Conservation (phyloP, 2,329 filamentous ascomycete genomes). For the Aureobasidium subglaciale region DNA sequence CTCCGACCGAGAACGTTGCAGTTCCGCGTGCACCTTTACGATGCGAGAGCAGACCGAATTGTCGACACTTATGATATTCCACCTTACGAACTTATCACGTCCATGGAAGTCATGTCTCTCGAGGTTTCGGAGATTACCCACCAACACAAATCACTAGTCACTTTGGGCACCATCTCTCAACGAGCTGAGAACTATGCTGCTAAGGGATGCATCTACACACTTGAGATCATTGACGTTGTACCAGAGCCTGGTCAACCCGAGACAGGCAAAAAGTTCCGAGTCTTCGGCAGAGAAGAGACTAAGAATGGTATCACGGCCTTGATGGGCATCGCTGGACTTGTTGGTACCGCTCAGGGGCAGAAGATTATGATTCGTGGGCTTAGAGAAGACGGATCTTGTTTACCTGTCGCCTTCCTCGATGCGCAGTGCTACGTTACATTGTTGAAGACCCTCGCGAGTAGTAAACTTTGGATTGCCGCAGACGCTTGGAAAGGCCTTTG, state of each 20-base stretch:
- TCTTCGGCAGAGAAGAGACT: slow-evolving; percentile 83
- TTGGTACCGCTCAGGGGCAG: slow-evolving; percentile 84
- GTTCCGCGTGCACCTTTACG: slow-evolving; percentile 70
- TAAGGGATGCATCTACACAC: slow-evolving; percentile 78
- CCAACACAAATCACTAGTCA: slow-evolving; percentile 73
- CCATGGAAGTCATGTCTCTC: slow-evolving; percentile 73
- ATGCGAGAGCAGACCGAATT: slow-evolving; percentile 66
- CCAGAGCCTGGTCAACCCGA: slow-evolving; percentile 80
- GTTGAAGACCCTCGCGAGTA: slow-evolving; percentile 75
- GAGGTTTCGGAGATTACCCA: slow-evolving; percentile 89
- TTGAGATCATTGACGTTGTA: slow-evolving; percentile 85
- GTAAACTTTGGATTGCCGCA: slow-evolving; percentile 78
- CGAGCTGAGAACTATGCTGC: slow-evolving; percentile 86
- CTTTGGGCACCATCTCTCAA: slow-evolving; percentile 77
- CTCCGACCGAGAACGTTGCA: slow-evolving; percentile 63
- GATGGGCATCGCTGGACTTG: slow-evolving; percentile 75
- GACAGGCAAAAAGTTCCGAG: slow-evolving; percentile 76
- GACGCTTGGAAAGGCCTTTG: slow-evolving; percentile 91
- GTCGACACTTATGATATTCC: slow-evolving; percentile 72
- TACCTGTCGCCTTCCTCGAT: slow-evolving; percentile 95
- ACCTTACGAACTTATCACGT: slow-evolving; percentile 67
- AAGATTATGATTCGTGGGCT: slow-evolving; percentile 96
- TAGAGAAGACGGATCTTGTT: slow-evolving; percentile 85
- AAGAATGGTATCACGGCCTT: slow-evolving; percentile 85
- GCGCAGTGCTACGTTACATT: slow-evolving; percentile 89